Evolutionary conservation across 73 alveolate genomes (phyloP), one percentile per base, ranked within the genome.

Genomic region (Paramecium sonneborni): DNA sequence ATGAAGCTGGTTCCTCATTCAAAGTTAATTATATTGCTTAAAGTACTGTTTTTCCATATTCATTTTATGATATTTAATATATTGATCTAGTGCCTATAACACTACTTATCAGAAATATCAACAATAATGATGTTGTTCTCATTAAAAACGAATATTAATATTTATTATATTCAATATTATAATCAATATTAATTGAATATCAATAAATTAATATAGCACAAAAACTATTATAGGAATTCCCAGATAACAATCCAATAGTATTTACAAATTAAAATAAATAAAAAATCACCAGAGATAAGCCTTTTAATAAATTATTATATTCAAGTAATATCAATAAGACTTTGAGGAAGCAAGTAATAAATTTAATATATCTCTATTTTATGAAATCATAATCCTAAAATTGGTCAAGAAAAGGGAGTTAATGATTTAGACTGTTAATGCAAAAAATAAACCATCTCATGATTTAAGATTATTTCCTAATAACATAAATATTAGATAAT

Each of bases 71-170:
- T 62, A 62, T 62, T 30, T 62, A 43, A 62, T 62, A 62, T 26
- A 62, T 26, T 32, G 84, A 62, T 62, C 12, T 30, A 62, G 21
- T 8, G 43, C 30, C 20, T n/a, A 52, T 52, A 52, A 62, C 26
- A 26, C 0, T 0, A 26, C 20, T 14, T 62, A 62, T 32, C 26
- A 62, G 84, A 62, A 62, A 28, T 26, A 62, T 26, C 3, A 52
- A 18, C 15, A 52, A 15, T 52, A 62, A 26, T 62, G 28, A 62
- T 26, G 44, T 62, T 10, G 14, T 26, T 62, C 84, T 62, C 84
- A 62, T 52, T 62, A 62, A 62, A 62, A 62, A 26, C 84, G 84
- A 62, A 62, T 62, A 62, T 30, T 62, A 62, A 52, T n/a, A 52
- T 52, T 52, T 14, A 48, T 48, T 14, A 48, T 48, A 48, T 48